Conservation (phyloP, 306 rosid species). For the Fagus crenata region DNA sequence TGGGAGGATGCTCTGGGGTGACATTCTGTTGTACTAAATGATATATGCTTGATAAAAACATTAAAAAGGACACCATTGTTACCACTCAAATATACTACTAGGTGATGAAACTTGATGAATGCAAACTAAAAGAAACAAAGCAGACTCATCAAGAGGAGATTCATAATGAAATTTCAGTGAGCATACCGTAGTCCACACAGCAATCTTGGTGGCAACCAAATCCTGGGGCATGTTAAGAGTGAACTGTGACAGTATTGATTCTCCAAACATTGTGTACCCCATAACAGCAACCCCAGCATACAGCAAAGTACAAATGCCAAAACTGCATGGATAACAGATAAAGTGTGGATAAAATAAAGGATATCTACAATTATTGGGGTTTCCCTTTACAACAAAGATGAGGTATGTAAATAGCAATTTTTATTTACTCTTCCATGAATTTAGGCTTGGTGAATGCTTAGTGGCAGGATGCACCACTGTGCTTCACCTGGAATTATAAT, state of each 20-base stretch:
- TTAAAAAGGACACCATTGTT: not conserved
- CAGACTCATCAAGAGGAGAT: not conserved
- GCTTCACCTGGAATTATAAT: not conserved
- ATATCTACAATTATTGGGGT: not conserved
- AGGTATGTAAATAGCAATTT: not conserved
- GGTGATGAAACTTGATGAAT: not conserved
- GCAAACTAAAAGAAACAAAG: conserved; percentile 5
- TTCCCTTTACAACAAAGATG: not conserved
- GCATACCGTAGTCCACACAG: conserved; percentile 96
- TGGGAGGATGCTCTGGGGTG: not conserved
- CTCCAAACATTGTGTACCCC: conserved; percentile 99
- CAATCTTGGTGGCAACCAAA: conserved; percentile 83
- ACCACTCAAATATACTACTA: not conserved
- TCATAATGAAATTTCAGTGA: conserved; percentile 14
- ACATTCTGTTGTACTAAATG: not conserved
- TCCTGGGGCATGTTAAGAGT: conserved; percentile 90
- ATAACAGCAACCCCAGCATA: conserved; percentile 86
- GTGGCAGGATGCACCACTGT: conserved; percentile 3
- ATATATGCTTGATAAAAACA: not conserved
- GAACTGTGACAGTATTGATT: conserved; percentile 71
- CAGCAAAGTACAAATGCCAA: conserved; percentile 63
- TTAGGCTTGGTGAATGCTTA: not conserved
- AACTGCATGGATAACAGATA: conserved; percentile 44
- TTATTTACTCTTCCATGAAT: too few species aligned
- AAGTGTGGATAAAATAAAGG: not conserved